A percentile compares a stretch with the other conserved stretches of the same genome.
Evolutionary conservation across 1,284 basidiomycete species (phyloP).

Genomic region (Porphyrellus sp.): DNA sequence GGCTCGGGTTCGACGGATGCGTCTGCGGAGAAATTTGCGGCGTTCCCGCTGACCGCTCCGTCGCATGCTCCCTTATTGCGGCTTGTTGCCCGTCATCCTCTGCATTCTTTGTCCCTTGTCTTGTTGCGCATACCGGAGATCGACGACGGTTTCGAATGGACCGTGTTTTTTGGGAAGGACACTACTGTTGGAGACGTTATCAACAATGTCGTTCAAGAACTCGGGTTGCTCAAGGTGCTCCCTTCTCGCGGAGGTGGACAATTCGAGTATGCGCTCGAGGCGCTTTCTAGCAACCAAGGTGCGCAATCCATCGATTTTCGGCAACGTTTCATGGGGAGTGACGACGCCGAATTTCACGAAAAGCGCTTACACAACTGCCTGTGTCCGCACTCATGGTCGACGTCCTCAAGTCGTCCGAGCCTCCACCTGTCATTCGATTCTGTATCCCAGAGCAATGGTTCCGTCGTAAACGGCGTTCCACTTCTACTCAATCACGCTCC

Average conservation of each 20-base stretch:
- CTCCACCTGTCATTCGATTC: conserved; percentile 48
- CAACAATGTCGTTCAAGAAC: conserved; percentile 53
- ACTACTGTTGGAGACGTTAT: conserved; percentile 56
- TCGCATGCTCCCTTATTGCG: conserved; percentile 66
- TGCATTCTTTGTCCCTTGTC: conserved; percentile 51
- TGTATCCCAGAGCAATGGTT: conserved; percentile 81
- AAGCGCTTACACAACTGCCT: conserved; percentile 19
- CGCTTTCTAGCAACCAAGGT: conserved; percentile 19
- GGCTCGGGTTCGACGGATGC: conserved; percentile 30
- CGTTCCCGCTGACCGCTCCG: conserved; percentile 69
- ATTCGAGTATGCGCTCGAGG: conserved; percentile 64
- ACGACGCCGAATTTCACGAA: background rate
- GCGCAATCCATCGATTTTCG: background rate
- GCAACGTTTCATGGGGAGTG: background rate
- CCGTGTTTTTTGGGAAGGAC: conserved; percentile 55
- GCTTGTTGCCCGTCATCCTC: conserved; percentile 66
- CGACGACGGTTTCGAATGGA: conserved; percentile 68
- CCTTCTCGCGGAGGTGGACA: conserved; percentile 55
- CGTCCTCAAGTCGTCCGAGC: conserved; percentile 23
- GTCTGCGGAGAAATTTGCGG: conserved; percentile 59
- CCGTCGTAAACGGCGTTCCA: conserved; percentile 57
- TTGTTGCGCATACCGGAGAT: conserved; percentile 78
- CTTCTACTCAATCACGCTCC: conserved; percentile 45
- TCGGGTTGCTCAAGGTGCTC: conserved; percentile 64
- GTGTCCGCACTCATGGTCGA: conserved; percentile 33